Evolutionary conservation across 2,329 filamentous ascomycete genomes (phyloP).

Genomic region (Penicillium griseofulvum): DNA sequence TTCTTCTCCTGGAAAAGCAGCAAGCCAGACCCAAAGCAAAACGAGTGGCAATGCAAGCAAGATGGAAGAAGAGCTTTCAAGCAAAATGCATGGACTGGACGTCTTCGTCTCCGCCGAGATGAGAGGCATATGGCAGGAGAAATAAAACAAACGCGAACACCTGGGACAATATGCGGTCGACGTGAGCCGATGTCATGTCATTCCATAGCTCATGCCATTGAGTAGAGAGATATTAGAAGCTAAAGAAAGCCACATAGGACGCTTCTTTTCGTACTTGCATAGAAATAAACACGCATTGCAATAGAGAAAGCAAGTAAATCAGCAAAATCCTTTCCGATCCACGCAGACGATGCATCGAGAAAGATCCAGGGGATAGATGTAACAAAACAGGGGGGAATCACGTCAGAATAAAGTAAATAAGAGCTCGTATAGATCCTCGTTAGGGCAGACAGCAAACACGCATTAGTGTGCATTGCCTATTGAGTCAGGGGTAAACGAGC

Average conservation of each 20-base stretch:
- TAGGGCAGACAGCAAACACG: slow-evolving; percentile 8
- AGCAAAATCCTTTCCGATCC: slow-evolving; percentile 26
- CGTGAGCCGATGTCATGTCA: slow-evolving; percentile 11
- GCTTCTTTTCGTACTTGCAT: slow-evolving; percentile 13
- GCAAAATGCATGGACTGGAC: slow-evolving; percentile 10
- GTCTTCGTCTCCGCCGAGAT: slow-evolving; percentile 10
- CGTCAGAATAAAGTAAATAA: slow-evolving; percentile 28
- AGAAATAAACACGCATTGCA: slow-evolving; percentile 11
- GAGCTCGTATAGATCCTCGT: slow-evolving; percentile 26
- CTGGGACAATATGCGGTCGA: slow-evolving; percentile 10
- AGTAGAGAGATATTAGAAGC: slow-evolving; percentile 12
- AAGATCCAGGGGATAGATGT: slow-evolving; percentile 28
- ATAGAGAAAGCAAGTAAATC: slow-evolving; percentile 13
- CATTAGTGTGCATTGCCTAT: slow-evolving; percentile 8
- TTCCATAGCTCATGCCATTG: slow-evolving; percentile 15
- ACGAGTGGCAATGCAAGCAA: slow-evolving; percentile 8
- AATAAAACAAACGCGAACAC: slow-evolving; percentile 9
- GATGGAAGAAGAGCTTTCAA: not conserved
- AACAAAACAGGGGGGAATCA: slow-evolving; percentile 27
- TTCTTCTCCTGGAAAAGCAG: slow-evolving; percentile 8
- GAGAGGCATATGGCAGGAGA: slow-evolving; percentile 3
- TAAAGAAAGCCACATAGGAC: slow-evolving; percentile 16
- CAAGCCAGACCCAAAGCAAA: not conserved
- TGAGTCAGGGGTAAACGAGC: slow-evolving; percentile 12
- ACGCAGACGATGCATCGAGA: slow-evolving; percentile 26